phyloP scores from a whole-genome alignment of 306 rosid genomes.

The Acacia acuminata region DNA sequence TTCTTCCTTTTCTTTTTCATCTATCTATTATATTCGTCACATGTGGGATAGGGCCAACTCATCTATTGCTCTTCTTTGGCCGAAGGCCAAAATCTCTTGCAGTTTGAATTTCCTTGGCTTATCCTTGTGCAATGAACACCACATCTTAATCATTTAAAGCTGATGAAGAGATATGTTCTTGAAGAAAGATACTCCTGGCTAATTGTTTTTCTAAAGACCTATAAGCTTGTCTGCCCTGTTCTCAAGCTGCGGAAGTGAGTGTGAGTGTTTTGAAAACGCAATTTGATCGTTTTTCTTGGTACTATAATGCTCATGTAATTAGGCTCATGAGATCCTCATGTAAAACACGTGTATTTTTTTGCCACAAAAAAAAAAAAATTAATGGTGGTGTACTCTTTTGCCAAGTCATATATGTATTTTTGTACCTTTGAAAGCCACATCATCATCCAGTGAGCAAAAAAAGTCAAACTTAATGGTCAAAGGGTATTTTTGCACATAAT shows the following conservation, averaged over 20 bases:
- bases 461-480: too few relatives aligned
- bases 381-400: too few relatives aligned
- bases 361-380: too few relatives aligned
- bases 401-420: too few relatives aligned
- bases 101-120: background rate
- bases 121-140: background rate
- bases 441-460: too few relatives aligned
- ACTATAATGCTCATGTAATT: too few relatives aligned
- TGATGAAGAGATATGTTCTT: background rate
- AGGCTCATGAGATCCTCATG: too few relatives aligned
- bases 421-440: too few relatives aligned
- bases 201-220: background rate
- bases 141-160: background rate
- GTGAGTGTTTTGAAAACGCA: background rate
- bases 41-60: background rate
- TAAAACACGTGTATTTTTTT: too few relatives aligned
- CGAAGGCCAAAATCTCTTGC: background rate
- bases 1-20: background rate
- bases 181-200: background rate
- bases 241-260: background rate
- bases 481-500: too few relatives aligned
- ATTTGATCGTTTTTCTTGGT: too few relatives aligned
- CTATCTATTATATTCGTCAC: background rate
- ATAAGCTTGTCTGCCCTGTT: background rate
- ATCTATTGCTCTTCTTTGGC: background rate